Evolutionary conservation across 352 stramenopile species (phyloP), one percentile per base, ranked within the genome.

Genomic region (Pythium sukuiense): DNA sequence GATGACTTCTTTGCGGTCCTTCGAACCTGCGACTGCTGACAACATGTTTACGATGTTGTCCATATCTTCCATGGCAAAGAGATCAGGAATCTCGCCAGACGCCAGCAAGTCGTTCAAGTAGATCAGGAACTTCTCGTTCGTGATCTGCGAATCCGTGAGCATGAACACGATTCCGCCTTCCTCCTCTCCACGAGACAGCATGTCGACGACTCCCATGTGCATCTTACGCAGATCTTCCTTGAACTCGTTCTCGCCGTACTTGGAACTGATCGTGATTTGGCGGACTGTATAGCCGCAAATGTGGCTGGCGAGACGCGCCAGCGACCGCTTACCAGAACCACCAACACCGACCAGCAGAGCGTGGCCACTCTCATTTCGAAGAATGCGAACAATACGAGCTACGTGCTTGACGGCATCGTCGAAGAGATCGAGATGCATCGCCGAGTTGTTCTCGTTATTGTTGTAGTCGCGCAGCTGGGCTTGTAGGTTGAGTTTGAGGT

Each of bases 361-460:
- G 67, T 99, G 95, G 11, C 84, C 86, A 55, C 83, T 91, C 68
- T 94, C 83, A 29, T 92, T 96, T 7, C 83, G 80, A 43, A 99
- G 63, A 53, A 99, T 98, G 46, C 96, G 91, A 29, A 97, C 87
- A 59, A 99, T 99, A 2, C 96, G 83, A 46, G 92, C 92, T 20
- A 99, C 89, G 65, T 99, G 96, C 69, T 97, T 97, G 54, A 99
- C 96, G 9, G 95, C 96, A 69, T 99, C 96, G 54, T 99, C 95
- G 73, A 99, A 99, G 0, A 99, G 76, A 60, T 99, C 94, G 11
- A 99, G 70, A 67, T 99, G 90, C 94, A 99, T 73, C 26, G 90
- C 92, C 14, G 95, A 90, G 70, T 99, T 98, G 71, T 88, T 97
- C 68, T 99, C 92, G 73, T 99, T 95, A 67, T 93, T 92, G 72